phyloP scores from a whole-genome alignment of 768 basidiomycete genomes.

The Ramaria rubella region DNA sequence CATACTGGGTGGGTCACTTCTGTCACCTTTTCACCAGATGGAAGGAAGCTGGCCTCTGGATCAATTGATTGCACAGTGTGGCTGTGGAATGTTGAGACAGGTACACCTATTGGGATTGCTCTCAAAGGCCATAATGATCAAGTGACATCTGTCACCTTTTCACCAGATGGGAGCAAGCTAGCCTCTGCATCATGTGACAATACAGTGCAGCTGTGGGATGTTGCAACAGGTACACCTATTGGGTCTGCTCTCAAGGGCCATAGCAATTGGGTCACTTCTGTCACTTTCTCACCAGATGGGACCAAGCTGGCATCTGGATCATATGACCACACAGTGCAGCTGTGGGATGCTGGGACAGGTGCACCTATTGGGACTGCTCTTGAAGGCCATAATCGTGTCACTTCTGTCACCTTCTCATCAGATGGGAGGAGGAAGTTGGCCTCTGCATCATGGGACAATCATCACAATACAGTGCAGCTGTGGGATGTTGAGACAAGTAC shows the following conservation, averaged over 20 bases:
- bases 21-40: conserved; percentile 10
- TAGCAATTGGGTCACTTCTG: neutral
- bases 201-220: neutral
- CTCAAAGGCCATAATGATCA: neutral
- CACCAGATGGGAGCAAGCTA: neutral
- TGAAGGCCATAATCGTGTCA: neutral
- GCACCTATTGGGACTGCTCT: neutral
- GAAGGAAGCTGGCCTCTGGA: neutral
- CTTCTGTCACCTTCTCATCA: neutral
- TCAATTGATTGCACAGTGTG: no score
- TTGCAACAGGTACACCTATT: neutral
- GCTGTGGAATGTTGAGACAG: no score
- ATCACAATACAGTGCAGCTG: neutral
- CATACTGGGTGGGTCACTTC: neutral
- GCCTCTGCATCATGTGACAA: neutral
- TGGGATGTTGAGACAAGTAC: conserved; percentile 8
- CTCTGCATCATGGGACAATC: no score
- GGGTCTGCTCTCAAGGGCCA: neutral
- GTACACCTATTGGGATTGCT: neutral
- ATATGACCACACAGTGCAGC: neutral
- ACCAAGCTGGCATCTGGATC: neutral
- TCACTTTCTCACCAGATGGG: neutral
- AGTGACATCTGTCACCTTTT: neutral
- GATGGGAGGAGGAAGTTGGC: no score
- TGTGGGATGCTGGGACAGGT: conserved; percentile 8